Percentiles rank a stretch among this genome's conserved stretches.
These are phyloP conservation scores for Kuraishia piskuri DNA, from an alignment of 805 yeast genomes.

Conservation along the genomic window DNA sequence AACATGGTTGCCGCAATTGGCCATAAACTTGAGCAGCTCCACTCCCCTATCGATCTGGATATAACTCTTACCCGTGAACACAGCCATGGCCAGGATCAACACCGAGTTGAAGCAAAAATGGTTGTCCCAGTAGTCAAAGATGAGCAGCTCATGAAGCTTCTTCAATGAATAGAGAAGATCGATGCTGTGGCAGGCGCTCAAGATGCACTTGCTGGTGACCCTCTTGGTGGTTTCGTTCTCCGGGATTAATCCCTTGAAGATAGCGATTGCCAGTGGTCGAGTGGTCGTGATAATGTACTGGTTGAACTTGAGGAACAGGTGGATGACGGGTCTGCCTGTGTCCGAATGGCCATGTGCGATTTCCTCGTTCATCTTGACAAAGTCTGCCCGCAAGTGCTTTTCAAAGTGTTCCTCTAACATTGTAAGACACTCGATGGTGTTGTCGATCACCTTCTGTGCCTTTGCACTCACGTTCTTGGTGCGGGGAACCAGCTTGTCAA, in stretches of 20 bases:
- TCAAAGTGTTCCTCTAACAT: slow-evolving; percentile 18
- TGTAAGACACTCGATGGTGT: slow-evolving; percentile 11
- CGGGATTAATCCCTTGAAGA: slow-evolving; percentile 21
- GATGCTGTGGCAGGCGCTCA: slow-evolving; percentile 23
- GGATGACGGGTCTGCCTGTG: slow-evolving; percentile 14
- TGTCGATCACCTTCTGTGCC: slow-evolving; percentile 12
- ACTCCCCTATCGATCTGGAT: slow-evolving; percentile 12
- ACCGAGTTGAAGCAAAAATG: slow-evolving; percentile 27
- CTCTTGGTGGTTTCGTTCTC: slow-evolving; percentile 12
- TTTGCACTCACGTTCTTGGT: slow-evolving; percentile 8
- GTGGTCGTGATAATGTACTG: slow-evolving; percentile 27
- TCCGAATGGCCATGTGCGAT: slow-evolving; percentile 5
- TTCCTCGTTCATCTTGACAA: slow-evolving; percentile 12
- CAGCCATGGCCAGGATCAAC: slow-evolving; percentile 18
- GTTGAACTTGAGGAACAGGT: slow-evolving; percentile 24
- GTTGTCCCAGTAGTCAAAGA: slow-evolving; percentile 32
- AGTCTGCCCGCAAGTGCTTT: slow-evolving; percentile 10
- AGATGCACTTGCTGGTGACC: slow-evolving; percentile 19
- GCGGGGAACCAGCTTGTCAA: neutral
- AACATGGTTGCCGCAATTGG: slow-evolving; percentile 18
- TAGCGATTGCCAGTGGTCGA: slow-evolving; percentile 25
- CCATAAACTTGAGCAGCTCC: slow-evolving; percentile 18
- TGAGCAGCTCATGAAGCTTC: slow-evolving; percentile 20
- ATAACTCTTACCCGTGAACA: slow-evolving; percentile 5
- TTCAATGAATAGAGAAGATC: slow-evolving; percentile 19